A percentile compares a stretch with the other conserved stretches of the same genome.
Evolutionary conservation across 257 asterid genomes (phyloP).

Genomic region (Scutellaria minor): DNA sequence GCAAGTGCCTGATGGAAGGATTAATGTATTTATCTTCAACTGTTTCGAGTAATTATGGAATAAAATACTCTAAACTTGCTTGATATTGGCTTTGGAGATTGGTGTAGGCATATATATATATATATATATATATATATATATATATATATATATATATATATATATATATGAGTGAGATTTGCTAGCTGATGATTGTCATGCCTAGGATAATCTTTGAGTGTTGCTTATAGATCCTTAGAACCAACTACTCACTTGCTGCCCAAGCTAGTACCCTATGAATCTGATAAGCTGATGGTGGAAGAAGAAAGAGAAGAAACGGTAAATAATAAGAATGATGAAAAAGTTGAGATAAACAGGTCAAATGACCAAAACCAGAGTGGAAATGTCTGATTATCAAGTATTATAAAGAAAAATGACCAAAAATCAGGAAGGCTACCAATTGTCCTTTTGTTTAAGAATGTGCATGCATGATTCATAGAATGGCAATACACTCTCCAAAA

Average conservation of each 20-base stretch:
- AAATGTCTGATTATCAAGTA: too few species aligned
- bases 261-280: neutral
- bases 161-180: too few species aligned
- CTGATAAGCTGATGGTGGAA: neutral
- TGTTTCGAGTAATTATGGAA: neutral
- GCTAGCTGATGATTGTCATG: too few species aligned
- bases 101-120: too few species aligned
- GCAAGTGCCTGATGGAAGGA: neutral
- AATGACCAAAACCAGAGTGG: neutral
- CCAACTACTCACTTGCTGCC: too few species aligned
- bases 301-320: neutral
- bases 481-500: neutral
- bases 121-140: too few species aligned
- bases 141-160: too few species aligned
- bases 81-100: neutral
- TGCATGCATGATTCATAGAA: neutral
- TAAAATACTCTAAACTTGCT: neutral
- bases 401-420: too few species aligned
- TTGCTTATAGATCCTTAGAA: neutral
- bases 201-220: neutral
- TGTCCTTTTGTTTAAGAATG: conserved; percentile 3
- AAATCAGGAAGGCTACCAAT: neutral
- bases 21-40: neutral
- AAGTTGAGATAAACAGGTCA: neutral
- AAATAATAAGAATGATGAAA: neutral